A percentile compares a stretch with the other conserved stretches of the same genome.
These are phyloP conservation scores for Salvia splendens DNA, from an alignment of 257 asterid genomes.

Conservation along the genomic window DNA sequence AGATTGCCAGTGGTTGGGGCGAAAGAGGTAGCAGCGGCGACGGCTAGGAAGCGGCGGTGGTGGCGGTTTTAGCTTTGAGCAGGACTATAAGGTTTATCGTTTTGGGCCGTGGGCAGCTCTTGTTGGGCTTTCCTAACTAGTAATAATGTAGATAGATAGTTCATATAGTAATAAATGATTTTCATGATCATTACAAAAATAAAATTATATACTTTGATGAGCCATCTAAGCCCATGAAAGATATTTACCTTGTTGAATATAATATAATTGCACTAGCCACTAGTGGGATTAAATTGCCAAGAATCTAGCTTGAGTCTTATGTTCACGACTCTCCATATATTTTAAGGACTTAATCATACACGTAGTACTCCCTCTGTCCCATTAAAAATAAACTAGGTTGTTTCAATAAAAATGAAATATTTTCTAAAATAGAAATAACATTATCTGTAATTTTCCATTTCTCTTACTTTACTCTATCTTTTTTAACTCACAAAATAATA, in stretches of 20 bases:
- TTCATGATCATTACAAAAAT: too few relatives aligned
- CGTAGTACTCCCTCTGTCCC: too few relatives aligned
- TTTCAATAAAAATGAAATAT: too few relatives aligned
- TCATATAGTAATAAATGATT: too few relatives aligned
- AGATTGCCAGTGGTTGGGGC: background rate
- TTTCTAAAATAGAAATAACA: too few relatives aligned
- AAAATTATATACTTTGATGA: too few relatives aligned
- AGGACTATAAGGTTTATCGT: background rate
- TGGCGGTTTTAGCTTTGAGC: conserved; percentile 5
- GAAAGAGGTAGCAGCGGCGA: conserved; percentile 1
- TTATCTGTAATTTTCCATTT: too few relatives aligned
- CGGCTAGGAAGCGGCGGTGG: background rate
- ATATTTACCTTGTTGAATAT: conserved; percentile 34
- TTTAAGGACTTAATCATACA: background rate
- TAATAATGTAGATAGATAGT: too few relatives aligned
- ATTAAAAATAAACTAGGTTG: too few relatives aligned
- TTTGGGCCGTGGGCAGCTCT: conserved; percentile 12
- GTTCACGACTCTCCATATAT: conserved; percentile 23
- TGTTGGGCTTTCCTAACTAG: background rate
- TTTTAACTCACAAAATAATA: too few relatives aligned
- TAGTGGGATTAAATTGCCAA: conserved; percentile 34
- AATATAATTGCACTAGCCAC: conserved; percentile 11
- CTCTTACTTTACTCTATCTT: too few relatives aligned
- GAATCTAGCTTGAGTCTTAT: conserved; percentile 38
- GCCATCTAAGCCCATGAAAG: conserved; percentile 6